Evolutionary conservation across 78 protist genomes (phyloP).

Genomic region (Tieghemostelium lacteum): DNA sequence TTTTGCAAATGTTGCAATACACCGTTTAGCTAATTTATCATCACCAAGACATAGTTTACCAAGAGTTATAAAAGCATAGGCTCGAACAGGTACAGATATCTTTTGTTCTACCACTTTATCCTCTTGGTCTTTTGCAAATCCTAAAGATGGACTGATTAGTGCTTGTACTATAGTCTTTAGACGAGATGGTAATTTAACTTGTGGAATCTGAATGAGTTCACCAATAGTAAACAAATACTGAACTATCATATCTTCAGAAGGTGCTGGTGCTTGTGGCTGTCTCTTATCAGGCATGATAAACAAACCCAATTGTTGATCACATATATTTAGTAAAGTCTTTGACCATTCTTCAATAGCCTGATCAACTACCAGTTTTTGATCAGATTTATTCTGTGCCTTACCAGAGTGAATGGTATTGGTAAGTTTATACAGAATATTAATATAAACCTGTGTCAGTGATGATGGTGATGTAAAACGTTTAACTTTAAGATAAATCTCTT

Average conservation of each 20-base stretch:
- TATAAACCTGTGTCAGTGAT: background rate
- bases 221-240: slow-evolving; percentile 76
- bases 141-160: slow-evolving; percentile 57
- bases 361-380: slow-evolving; percentile 1
- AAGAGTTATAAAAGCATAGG: slow-evolving; percentile 82
- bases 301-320: slow-evolving; percentile 25
- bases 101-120: background rate
- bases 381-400: background rate
- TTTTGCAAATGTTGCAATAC: slow-evolving; percentile 82
- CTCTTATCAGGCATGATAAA: slow-evolving; percentile 33
- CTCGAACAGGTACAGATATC: slow-evolving; percentile 67
- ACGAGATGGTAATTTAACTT: slow-evolving; percentile 13
- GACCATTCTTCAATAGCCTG: slow-evolving; percentile 35
- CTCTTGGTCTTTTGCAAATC: background rate
- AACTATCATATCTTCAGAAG: background rate
- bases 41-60: slow-evolving; percentile 85
- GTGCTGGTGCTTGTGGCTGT: background rate
- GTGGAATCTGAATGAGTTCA: slow-evolving; percentile 66
- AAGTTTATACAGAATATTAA: background rate
- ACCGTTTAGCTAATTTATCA: slow-evolving; percentile 75
- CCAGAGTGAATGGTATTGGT: slow-evolving; percentile 14
- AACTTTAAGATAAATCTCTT: slow-evolving; percentile 1
- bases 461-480: slow-evolving; percentile 25
- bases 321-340: background rate
- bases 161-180: slow-evolving; percentile 72